Conservation (phyloP, 2,329 filamentous ascomycete genomes). For the Cladosporium sp. region DNA sequence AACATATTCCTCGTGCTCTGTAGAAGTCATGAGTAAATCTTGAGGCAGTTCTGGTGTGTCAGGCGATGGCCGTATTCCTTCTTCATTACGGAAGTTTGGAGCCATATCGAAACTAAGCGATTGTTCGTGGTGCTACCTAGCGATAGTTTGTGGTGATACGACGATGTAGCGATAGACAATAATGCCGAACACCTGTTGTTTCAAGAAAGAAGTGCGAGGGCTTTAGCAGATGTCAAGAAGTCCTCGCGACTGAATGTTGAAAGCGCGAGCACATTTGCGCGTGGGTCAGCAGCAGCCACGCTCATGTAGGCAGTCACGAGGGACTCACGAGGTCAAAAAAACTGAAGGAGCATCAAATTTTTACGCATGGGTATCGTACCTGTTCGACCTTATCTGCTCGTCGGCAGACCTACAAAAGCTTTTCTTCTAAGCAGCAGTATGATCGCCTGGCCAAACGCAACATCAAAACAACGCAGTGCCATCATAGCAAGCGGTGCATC, state of each 20-base stretch:
- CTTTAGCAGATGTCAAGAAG: too few relatives aligned
- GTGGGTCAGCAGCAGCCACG: too few relatives aligned
- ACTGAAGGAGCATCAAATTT: neutral
- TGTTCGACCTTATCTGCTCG: neutral
- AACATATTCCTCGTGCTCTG: too few relatives aligned
- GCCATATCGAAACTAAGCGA: too few relatives aligned
- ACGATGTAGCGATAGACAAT: neutral
- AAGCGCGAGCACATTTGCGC: too few relatives aligned
- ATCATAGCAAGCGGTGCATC: too few relatives aligned
- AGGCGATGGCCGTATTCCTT: too few relatives aligned
- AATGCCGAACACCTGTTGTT: neutral
- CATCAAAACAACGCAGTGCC: neutral
- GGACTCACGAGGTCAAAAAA: neutral
- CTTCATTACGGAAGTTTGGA: too few relatives aligned
- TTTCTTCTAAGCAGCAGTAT: neutral
- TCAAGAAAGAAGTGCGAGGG: neutral
- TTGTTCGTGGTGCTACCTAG: neutral
- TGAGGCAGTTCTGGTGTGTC: too few relatives aligned
- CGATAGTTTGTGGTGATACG: neutral
- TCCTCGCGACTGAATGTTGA: too few relatives aligned
- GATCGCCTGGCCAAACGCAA: neutral
- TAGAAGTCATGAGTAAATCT: too few relatives aligned
- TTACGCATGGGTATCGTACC: slow-evolving; percentile 9
- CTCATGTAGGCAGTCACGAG: neutral
- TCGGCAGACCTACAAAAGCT: neutral